Base-by-base conservation (phyloP, 495 filamentous ascomycete genomes). In the Filosporella fistucella region DNA sequence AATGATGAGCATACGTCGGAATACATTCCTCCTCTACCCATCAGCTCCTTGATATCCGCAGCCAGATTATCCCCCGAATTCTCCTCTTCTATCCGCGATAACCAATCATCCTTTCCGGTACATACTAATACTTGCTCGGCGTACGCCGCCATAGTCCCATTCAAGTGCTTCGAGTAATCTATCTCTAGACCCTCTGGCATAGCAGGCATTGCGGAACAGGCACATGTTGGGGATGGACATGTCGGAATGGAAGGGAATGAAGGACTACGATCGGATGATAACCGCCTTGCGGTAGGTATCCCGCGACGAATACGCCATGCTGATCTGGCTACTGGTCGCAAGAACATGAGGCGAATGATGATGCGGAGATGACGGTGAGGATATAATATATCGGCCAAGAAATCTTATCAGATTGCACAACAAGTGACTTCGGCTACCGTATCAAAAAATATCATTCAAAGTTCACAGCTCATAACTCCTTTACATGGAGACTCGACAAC, bases 21-120 rank as follows among this genome's bases (percentile, higher is more conserved):
- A 56, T 75, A 87, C 41, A 70, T 66, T 4, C 86, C 88, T 11
- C 77, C 78, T 18, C 77, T 72, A 8, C 81, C 85, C 30, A 89
- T 55, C 20, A 89, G 57, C 23, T 67, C 65, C 63, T 85, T 91
- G 51, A 96, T 59, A 32, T 80, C 77, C 39, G 83, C 78, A 1
- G 83, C 86, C 8, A 96, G 66, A 50, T 81, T 80, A n/a, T 74
- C 70, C 14, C 68, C 72, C 38, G 62, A 57, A 45, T 74, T 68
- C 30, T 73, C 71, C 16, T 73, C 71, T 45, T 78, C 75, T 45
- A 75, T 95, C 62, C 63, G 84, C 69, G 61, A 90, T 14, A 74
- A 74, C 93, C 93, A 98, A 63, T 96, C 87, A 17, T 70, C 58
- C 47, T 80, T 76, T 7, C 88, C 89, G 0, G 91, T 95, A 47